Conservation (phyloP, 2,329 filamentous ascomycete species). For the Dactylellina haptotyla region DNA sequence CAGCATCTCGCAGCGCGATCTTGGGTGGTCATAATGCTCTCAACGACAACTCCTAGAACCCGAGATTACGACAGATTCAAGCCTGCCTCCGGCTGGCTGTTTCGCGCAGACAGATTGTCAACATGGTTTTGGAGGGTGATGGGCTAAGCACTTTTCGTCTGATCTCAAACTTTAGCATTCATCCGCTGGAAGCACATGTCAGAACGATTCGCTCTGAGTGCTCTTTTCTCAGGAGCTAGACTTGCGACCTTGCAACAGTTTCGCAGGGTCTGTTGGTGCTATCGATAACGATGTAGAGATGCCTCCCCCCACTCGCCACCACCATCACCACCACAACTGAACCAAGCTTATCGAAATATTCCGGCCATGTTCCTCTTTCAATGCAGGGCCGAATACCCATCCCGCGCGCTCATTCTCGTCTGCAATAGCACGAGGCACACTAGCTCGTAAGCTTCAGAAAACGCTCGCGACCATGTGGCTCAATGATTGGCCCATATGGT, state of each 20-base stretch:
- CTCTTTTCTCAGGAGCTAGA: not conserved
- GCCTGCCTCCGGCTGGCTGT: no score
- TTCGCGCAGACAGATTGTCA: no score
- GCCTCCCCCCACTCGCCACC: not conserved
- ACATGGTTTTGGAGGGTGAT: not conserved
- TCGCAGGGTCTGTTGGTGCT: slow-evolving; percentile 10
- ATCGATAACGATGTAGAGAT: slow-evolving; percentile 16
- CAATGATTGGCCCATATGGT: slow-evolving; percentile 29
- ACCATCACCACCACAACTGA: not conserved
- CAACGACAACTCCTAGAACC: no score
- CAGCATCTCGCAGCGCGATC: not conserved
- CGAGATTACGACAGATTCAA: no score
- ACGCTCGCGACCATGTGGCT: slow-evolving; percentile 25
- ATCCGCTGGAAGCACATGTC: slow-evolving; percentile 44
- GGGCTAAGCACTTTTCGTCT: slow-evolving; percentile 24
- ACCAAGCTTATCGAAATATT: slow-evolving; percentile 4
- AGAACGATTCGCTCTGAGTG: slow-evolving; percentile 37
- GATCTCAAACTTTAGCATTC: no score
- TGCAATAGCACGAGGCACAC: not conserved
- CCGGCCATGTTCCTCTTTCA: not conserved
- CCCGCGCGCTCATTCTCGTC: slow-evolving; percentile 1
- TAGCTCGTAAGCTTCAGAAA: not conserved
- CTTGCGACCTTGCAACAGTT: slow-evolving; percentile 6
- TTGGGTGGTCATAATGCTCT: no score
- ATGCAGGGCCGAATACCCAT: slow-evolving; percentile 33